Percentiles rank a stretch among this genome's conserved stretches.
These are phyloP conservation scores for Hygrophila difformis DNA, from an alignment of 257 asterid genomes.

Conservation along the genomic window DNA sequence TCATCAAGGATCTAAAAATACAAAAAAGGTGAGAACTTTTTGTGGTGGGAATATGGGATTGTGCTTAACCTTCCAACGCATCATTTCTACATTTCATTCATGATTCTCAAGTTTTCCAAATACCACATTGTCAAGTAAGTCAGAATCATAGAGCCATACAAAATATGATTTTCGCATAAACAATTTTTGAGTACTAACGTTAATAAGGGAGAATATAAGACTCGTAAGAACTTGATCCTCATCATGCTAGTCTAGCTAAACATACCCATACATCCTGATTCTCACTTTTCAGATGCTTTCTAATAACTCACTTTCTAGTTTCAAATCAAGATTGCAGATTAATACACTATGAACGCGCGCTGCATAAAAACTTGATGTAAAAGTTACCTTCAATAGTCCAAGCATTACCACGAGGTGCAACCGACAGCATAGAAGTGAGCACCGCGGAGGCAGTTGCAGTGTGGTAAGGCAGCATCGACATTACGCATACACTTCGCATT, in stretches of 20 bases:
- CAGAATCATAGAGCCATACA: no score
- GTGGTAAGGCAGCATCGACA: constrained; percentile 83
- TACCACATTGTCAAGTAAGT: no score
- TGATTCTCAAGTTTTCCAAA: no score
- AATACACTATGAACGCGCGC: background rate
- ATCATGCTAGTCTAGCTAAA: no score
- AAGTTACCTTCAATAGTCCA: constrained; percentile 82
- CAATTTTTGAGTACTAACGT: no score
- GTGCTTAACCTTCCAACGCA: no score
- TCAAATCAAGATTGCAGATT: background rate
- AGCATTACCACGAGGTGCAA: constrained; percentile 54
- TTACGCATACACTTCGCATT: constrained; percentile 51
- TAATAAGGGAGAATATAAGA: no score
- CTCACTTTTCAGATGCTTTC: background rate
- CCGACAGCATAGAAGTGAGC: constrained; percentile 84
- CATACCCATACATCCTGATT: no score
- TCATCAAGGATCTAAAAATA: constrained; percentile 14
- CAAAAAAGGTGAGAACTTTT: constrained; percentile 2
- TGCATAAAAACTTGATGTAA: no score
- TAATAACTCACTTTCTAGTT: background rate
- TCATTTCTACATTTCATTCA: no score
- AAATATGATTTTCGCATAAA: no score
- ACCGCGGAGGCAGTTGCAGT: constrained; percentile 82
- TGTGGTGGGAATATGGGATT: background rate
- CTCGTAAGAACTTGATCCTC: no score